Evolutionary conservation across 164 flowering plant genomes (phyloP), one percentile per base, ranked within the genome.

Genomic region (Echeveria elegans): DNA sequence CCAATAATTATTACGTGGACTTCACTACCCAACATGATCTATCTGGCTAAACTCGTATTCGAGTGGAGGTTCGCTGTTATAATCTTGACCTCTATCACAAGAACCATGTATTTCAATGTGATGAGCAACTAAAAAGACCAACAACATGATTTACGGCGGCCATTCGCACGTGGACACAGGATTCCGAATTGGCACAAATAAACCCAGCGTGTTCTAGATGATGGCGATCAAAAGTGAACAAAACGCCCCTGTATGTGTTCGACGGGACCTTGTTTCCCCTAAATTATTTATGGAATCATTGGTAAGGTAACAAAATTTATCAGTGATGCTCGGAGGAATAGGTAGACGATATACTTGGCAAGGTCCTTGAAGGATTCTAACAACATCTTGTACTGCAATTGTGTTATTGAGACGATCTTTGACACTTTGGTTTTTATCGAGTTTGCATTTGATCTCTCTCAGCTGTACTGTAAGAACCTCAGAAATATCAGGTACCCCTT

Each of bases 191-290:
- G 18, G 83, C 92, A 81, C 99, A 95, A 31, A 95, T 90, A 72
- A 84, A 95, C 30, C 99, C 99, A 69, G 97, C 97, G 81, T 95
- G 96, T 81, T 95, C 97, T 66, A 90, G 89, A 72, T 95, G 97
- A 83, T 92, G 97, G 28, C 97, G 88, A 69, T 95, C 97, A 79
- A 76, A 79, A 24, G 92, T 81, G 75, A 95, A 95, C 74, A 95
- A 62, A 48, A 92, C 66, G 63, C 99, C 96, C 78, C 78, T 83
- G 85, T 48, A 95, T 90, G 76, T 92, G 97, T 63, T 90, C 96
- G 24, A 95, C 96, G 28, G 97, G 96, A 65, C 99, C 99, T 84
- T 88, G 97, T 73, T 90, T 92, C 23, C 96, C 99, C 99, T 95
- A 67, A 19, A 70, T 15, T 68, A 18, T 1, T 68, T 5, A 69